Percentiles rank a stretch among this genome's conserved stretches.
Conservation (phyloP, 345 rosid genomes). For the Populus deltoides region DNA sequence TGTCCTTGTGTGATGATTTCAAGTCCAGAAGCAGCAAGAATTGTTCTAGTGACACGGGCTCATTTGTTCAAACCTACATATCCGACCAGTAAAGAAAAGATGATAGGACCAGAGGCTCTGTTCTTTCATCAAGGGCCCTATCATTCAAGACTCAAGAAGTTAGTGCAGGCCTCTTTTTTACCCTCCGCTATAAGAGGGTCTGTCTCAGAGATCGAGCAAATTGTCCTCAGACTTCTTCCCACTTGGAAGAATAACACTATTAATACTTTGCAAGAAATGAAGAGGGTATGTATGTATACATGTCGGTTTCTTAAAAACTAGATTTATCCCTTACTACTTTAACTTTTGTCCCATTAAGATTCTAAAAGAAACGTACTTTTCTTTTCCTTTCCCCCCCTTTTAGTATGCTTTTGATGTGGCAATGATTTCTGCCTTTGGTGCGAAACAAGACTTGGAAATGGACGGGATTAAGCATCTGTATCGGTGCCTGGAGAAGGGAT, state of each 20-base stretch:
- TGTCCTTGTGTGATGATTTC: slow-evolving; percentile 97
- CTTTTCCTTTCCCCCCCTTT: slow-evolving; percentile 10
- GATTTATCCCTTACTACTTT: background rate
- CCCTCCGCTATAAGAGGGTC: slow-evolving; percentile 69
- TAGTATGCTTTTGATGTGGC: slow-evolving; percentile 98
- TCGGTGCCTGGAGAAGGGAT: slow-evolving; percentile 70
- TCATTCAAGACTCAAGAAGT: slow-evolving; percentile 65
- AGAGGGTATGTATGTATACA: slow-evolving; percentile 48
- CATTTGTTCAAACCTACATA: slow-evolving; percentile 86
- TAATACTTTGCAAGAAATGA: slow-evolving; percentile 85
- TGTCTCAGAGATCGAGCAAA: slow-evolving; percentile 66
- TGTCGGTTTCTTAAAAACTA: slow-evolving; percentile 3
- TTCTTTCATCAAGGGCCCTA: slow-evolving; percentile 87
- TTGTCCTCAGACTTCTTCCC: slow-evolving; percentile 53
- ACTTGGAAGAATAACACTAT: slow-evolving; percentile 53
- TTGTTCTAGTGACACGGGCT: slow-evolving; percentile 64
- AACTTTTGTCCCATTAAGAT: background rate
- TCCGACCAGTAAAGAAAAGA: slow-evolving; percentile 84
- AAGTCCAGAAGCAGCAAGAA: slow-evolving; percentile 77
- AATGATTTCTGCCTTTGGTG: slow-evolving; percentile 71
- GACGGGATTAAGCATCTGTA: slow-evolving; percentile 67
- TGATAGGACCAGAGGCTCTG: slow-evolving; percentile 81
- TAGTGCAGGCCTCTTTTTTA: slow-evolving; percentile 65
- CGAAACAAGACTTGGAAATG: slow-evolving; percentile 45
- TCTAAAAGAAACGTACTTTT: background rate